Base-by-base conservation (phyloP, 1,284 basidiomycete genomes). In the Ustilago crameri region DNA sequence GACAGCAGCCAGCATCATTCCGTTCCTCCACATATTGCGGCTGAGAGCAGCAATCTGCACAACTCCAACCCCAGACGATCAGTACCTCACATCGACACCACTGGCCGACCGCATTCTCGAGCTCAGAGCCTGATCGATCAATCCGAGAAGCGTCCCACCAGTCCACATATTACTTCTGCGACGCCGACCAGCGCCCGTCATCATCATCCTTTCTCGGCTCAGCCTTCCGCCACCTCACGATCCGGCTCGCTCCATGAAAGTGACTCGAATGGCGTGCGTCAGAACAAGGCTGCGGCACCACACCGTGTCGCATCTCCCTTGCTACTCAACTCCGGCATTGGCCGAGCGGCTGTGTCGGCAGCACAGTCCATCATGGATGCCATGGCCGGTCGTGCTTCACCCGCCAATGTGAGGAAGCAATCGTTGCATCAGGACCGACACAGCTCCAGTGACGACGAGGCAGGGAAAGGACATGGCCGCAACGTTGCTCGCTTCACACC, bases 341-440 rank as follows among this genome's bases (percentile, higher is more conserved):
- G 76, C 17, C 55, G 74, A 18, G 66, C 51, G 15, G 76, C 75
- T 38, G 72, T 71, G 26, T 65, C 66, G 22, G 73, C 76, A 2
- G 76, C 76, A 2, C 76, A 79, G 48, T 76, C 74, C 34, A 51
- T 76, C 40, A 76, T 77, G 57, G 75, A 73, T 26, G 76, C 70
- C 9, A 44, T 79, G 47, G 56, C 76, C 0, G 76, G 76, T 18
- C 67, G 74, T 5, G 44, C 70, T 9, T 76, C 76, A 5, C 78
- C 76, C 8, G 54, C 38, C 12, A 40, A 40, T 2, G 41, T 53
- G 9, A 51, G 69, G 3, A 62, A 61, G 55, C 45, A 38, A 44
- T 56, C 43, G 15, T 46, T 49, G 1, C 51, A 37, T 3, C 44
- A 59, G 10, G 63, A 65, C 14, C 38, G 60, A 9, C 43, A 69